These are phyloP conservation scores for Microbotryum violaceum DNA, from an alignment of 1,284 basidiomycete genomes.

Conservation along the genomic window DNA sequence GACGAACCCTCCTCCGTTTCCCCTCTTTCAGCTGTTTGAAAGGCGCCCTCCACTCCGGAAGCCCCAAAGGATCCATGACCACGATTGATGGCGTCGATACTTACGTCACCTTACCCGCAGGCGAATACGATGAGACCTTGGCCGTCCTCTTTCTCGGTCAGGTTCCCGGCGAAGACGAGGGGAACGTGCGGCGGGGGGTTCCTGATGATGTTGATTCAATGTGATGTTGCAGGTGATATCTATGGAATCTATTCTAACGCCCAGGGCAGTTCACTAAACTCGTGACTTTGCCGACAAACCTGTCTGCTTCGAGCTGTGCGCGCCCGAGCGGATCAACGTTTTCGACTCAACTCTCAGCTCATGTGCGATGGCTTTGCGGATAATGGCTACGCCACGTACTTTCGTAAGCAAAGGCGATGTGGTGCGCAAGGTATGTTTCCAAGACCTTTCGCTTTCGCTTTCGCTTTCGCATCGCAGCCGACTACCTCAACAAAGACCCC, in stretches of 20 bases:
- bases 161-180: background rate
- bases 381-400: slow-evolving; percentile 59
- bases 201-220: slow-evolving; percentile 10
- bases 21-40: background rate
- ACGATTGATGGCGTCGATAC: background rate
- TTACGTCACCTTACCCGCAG: background rate
- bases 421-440: background rate
- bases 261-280: background rate
- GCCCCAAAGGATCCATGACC: background rate
- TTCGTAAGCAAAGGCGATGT: slow-evolving; percentile 44
- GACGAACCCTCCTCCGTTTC: too few relatives aligned
- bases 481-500: slow-evolving; percentile 55
- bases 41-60: background rate
- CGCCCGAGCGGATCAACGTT: slow-evolving; percentile 1
- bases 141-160: slow-evolving; percentile 37
- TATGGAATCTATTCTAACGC: background rate
- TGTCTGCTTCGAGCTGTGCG: background rate
- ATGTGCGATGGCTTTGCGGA: slow-evolving; percentile 60
- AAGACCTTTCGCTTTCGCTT: background rate
- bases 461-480: background rate
- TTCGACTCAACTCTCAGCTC: slow-evolving; percentile 5
- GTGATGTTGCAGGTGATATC: background rate
- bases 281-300: background rate
- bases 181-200: too few relatives aligned
- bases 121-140: slow-evolving; percentile 32